Base-by-base conservation (phyloP, 2,329 filamentous ascomycete genomes). In the Kalaharituber pfeilii region DNA sequence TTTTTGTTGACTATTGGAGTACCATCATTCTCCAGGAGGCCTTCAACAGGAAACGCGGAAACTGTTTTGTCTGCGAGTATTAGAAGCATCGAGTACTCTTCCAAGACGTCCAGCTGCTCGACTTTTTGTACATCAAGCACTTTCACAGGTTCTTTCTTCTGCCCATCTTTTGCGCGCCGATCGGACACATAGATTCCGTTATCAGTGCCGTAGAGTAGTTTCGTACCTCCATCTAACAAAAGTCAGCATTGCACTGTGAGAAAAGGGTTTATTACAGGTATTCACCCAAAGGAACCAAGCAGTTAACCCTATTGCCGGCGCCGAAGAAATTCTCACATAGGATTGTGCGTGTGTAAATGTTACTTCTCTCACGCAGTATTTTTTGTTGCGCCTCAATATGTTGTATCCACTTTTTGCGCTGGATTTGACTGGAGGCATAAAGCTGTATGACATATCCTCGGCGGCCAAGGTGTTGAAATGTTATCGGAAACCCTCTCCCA, bases 401-500 rank as follows among this genome's bases (percentile, higher is more conserved):
- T 70, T 98, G 88, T 66, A 98, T 86, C 82, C 91, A 98, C 69
- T 96, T 98, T 67, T 89, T 86, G 56, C 91, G 78, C 25, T 86
- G 85, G 7, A 86, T 83, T 62, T 86, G 82, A 56, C 86, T 93
- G 8, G 82, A 80, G 49, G 87, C 89, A 68, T 83, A 96, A 3
- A 98, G 75, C 2, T 88, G 91, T 64, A 87, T 73, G 67, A 95
- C 89, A 66, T 95, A 98, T 28, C 89, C 91, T 53, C 87, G 88
- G 69, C 94, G 95, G 50, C 91, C 91, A 56, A 98, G 76, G 73
- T 95, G 87, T 62, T 85, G 82, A 74, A 98, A 98, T 1, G 89
- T 96, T 57, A 98, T 93, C 0, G 91, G 91, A 71, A 86, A 93
- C 49, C 85, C 86, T 63, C 94, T 86, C 44, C 71, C 69, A 62